Conservation (phyloP, 306 rosid species). For the Begonia masoniana region DNA sequence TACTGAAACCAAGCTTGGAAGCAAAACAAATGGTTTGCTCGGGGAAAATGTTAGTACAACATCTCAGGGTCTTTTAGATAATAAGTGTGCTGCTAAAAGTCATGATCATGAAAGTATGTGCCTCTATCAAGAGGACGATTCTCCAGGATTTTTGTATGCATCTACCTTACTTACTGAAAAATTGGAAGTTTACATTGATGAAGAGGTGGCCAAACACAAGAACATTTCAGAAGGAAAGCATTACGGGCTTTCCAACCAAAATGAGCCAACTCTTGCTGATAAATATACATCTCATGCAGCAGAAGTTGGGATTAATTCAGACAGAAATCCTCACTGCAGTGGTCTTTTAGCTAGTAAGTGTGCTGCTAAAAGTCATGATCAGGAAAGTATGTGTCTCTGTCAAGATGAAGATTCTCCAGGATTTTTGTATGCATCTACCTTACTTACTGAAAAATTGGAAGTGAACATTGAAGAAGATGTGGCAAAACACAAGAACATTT, state of each 20-base stretch:
- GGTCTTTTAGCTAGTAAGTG: constrained; percentile 3
- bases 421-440: constrained; percentile 16
- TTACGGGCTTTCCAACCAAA: too few relatives aligned
- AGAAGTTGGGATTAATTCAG: constrained; percentile 22
- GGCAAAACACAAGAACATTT: constrained; percentile 20
- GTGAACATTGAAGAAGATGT: constrained; percentile 17
- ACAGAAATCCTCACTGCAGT: constrained; percentile 17
- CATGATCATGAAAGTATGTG: constrained; percentile 12
- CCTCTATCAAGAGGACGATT: constrained; percentile 9
- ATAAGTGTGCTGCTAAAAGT: constrained; percentile 9
- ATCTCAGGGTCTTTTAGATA: constrained; percentile 8
- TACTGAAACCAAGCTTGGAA: constrained; percentile 14
- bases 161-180: constrained; percentile 23
- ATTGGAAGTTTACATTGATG: constrained; percentile 19
- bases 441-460: constrained; percentile 21
- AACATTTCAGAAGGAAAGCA: constrained; percentile 9
- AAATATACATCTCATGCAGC: constrained; percentile 22
- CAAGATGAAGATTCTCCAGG: constrained; percentile 4
- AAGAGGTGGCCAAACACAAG: constrained; percentile 21
- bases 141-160: constrained; percentile 6
- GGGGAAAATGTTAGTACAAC: constrained; percentile 6
- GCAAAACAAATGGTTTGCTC: constrained; percentile 3
- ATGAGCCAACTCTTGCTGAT: constrained; percentile 6
- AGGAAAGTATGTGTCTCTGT: constrained; percentile 10
- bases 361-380: constrained; percentile 15